Evolutionary conservation across 345 rosid species (phyloP), one percentile per base, ranked within the genome.

Genomic region (Arabidopsis arenosa): DNA sequence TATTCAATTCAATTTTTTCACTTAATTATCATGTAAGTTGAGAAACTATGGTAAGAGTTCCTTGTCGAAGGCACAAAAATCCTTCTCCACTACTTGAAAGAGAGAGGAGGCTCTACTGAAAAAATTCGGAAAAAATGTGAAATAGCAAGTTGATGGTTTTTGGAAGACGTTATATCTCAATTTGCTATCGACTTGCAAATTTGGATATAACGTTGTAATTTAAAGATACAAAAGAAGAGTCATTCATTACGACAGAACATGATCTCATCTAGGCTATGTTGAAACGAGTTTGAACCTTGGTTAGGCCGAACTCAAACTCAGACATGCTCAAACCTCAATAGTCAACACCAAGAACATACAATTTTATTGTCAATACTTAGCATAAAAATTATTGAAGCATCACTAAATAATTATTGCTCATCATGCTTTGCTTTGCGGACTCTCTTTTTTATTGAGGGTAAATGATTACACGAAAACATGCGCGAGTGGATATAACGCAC

Each of bases 401-500:
- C 5, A 14, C 37, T 28, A 28, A 28, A 3, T 6, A n/a, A 37
- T 17, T 12, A 59, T 39, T 39, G 48, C 9, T 60, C 68, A 63
- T 66, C 43, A 65, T 65, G 44, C 30, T 66, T 52, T 65, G 44
- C 30, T 66, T 52, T 37, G n/a, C 5, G n/a, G 52, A 17, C 15
- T 57, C 7, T 15, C 52, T 53, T 52, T 76, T 53, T 43, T 14
- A 53, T 23, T 3, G 60, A 32, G 73, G 60, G 2, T 30, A 41
- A 61, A 68, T 76, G 75, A 70, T 63, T 54, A 43, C 18, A 21
- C 23, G 4, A 15, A 70, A 64, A 45, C 71, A 76, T 54, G 80
- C 75, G 75, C 75, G 80, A 57, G 80, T 76, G 80, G 23, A 15
- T 0, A 3, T 10, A 17, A 70, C 75, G 52, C 70, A 68, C 30